Evolutionary conservation across 441 rosid species (phyloP).

Genomic region (Sinapis alba): DNA sequence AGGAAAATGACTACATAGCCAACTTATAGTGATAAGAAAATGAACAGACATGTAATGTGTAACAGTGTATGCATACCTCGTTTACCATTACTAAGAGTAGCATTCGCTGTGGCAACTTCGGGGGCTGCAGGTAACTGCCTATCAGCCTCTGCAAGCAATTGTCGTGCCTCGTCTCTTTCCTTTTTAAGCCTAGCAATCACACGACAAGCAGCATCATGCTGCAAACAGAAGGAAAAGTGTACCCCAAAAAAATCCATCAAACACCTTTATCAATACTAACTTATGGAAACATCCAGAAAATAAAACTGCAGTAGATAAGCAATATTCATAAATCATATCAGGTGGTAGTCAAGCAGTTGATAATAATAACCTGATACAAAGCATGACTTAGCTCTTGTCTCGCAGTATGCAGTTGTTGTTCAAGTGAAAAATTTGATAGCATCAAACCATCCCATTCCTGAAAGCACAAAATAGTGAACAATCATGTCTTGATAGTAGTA

Average conservation of each 20-base stretch:
- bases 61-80: slow-evolving; percentile 52
- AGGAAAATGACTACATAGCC: background rate
- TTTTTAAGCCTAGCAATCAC: slow-evolving; percentile 97
- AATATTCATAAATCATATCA: slow-evolving; percentile 2
- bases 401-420: slow-evolving; percentile 95
- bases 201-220: slow-evolving; percentile 99
- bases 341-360: background rate
- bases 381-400: slow-evolving; percentile 99
- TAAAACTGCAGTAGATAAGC: background rate
- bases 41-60: background rate
- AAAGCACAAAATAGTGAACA: slow-evolving; percentile 24
- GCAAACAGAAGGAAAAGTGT: slow-evolving; percentile 27
- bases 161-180: slow-evolving; percentile 93
- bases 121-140: slow-evolving; percentile 73
- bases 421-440: slow-evolving; percentile 94
- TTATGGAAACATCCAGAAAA: background rate
- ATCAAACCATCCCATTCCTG: slow-evolving; percentile 99
- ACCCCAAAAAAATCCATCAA: slow-evolving; percentile 12
- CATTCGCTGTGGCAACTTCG: slow-evolving; percentile 51
- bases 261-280: background rate
- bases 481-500: background rate
- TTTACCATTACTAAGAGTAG: slow-evolving; percentile 78
- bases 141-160: slow-evolving; percentile 84
- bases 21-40: slow-evolving; percentile 14
- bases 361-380: slow-evolving; percentile 77